These are phyloP conservation scores for Alternaria atra DNA, from an alignment of 2,329 filamentous ascomycete species.

Conservation along the genomic window DNA sequence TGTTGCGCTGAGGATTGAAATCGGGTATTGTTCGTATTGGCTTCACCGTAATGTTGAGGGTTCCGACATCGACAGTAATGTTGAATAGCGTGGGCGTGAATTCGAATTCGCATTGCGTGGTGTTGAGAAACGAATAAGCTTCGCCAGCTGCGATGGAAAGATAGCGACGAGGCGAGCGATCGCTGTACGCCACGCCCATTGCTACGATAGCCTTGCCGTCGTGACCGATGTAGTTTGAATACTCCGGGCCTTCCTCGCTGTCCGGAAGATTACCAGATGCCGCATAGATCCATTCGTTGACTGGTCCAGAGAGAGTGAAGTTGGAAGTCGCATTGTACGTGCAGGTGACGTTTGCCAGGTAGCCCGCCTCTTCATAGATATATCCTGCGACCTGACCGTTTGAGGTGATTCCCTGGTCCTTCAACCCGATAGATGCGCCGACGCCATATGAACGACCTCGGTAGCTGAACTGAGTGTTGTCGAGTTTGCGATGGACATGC, in stretches of 20 bases:
- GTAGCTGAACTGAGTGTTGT: constrained; percentile 42
- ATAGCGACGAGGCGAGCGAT: constrained; percentile 35
- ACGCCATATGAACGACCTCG: constrained; percentile 54
- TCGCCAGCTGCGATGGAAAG: constrained; percentile 44
- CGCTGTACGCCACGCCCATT: constrained; percentile 41
- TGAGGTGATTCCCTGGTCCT: constrained; percentile 27
- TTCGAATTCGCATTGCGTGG: constrained; percentile 44
- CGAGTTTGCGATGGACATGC: constrained; percentile 35
- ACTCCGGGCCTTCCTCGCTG: constrained; percentile 34
- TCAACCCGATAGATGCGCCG: constrained; percentile 50
- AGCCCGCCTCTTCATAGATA: constrained; percentile 48
- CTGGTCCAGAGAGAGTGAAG: constrained; percentile 36
- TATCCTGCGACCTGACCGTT: constrained; percentile 37
- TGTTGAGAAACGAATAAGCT: constrained; percentile 41
- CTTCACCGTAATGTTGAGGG: constrained; percentile 40
- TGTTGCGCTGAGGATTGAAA: constrained; percentile 42
- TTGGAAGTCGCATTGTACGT: constrained; percentile 50
- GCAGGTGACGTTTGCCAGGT: constrained; percentile 44
- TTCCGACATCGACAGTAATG: constrained; percentile 40
- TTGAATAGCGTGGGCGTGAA: constrained; percentile 41
- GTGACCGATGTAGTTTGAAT: constrained; percentile 45
- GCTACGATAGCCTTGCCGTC: constrained; percentile 42
- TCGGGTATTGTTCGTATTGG: constrained; percentile 23
- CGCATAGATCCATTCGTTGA: constrained; percentile 37
- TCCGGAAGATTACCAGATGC: constrained; percentile 36